These are phyloP conservation scores for Hymenoscyphus fraxineus DNA, from an alignment of 2,329 filamentous ascomycete genomes.

Conservation along the genomic window DNA sequence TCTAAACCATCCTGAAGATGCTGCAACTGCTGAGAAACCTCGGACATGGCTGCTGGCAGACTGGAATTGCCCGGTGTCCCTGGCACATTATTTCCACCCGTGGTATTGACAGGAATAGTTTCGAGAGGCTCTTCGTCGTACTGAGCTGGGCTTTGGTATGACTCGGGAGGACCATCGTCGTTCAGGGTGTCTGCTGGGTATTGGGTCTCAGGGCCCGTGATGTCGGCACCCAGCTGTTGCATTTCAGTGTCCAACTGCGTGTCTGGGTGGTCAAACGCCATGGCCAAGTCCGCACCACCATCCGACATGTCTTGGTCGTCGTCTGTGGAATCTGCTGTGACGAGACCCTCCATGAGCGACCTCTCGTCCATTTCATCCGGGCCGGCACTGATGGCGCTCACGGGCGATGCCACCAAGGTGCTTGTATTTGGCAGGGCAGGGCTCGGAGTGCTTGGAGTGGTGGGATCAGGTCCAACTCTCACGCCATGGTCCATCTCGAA, in stretches of 20 bases:
- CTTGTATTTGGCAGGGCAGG: neutral
- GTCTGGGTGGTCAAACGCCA: constrained; percentile 24
- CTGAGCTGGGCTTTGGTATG: neutral
- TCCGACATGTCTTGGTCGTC: constrained; percentile 34
- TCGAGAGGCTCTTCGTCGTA: constrained; percentile 3
- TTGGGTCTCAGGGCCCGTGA: constrained; percentile 20
- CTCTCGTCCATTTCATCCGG: constrained; percentile 16
- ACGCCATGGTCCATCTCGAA: constrained; percentile 18
- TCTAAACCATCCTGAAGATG: constrained; percentile 33
- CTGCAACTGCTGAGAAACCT: constrained; percentile 32
- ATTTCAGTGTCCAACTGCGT: constrained; percentile 25
- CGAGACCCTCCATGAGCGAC: constrained; percentile 16
- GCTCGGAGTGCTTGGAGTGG: neutral
- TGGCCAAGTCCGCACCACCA: constrained; percentile 25
- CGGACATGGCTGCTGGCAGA: constrained; percentile 29
- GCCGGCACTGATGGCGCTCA: constrained; percentile 20
- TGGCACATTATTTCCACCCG: neutral
- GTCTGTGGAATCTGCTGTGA: constrained; percentile 17
- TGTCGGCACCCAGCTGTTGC: constrained; percentile 27
- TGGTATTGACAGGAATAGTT: neutral
- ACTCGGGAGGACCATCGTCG: neutral
- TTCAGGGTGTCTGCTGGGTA: neutral
- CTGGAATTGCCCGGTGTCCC: constrained; percentile 10
- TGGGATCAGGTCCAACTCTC: constrained; percentile 6
- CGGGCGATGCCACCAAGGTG: constrained; percentile 15